Evolutionary conservation across 108 stramenopile species (phyloP).

Genomic region (Discostella pseudostelligera): DNA sequence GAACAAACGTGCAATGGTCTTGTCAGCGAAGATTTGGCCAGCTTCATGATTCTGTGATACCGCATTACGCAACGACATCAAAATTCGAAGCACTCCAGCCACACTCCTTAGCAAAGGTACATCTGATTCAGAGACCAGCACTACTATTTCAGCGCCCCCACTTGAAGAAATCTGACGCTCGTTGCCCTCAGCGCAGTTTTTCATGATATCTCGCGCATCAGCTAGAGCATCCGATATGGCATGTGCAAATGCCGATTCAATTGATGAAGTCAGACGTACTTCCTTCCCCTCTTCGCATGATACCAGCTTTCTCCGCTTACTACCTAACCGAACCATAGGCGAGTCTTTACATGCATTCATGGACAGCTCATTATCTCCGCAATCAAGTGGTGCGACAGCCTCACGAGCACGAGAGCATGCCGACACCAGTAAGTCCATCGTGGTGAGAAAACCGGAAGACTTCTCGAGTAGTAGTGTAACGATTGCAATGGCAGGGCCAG

Average conservation of each 20-base stretch:
- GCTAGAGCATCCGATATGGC: constrained; percentile 17
- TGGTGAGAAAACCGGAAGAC: background rate
- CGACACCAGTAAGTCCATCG: constrained; percentile 6
- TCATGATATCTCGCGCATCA: constrained; percentile 12
- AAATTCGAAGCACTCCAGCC: constrained; percentile 27
- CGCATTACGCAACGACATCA: constrained; percentile 18
- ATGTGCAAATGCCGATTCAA: constrained; percentile 17
- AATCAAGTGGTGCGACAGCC: constrained; percentile 1
- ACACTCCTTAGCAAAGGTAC: constrained; percentile 10
- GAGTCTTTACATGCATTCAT: background rate
- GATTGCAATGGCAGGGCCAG: constrained; percentile 23
- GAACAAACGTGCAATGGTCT: constrained; percentile 15
- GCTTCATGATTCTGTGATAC: background rate
- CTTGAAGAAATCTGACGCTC: background rate
- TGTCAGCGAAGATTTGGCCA: background rate
- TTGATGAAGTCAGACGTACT: constrained; percentile 1
- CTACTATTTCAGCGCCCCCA: constrained; percentile 7
- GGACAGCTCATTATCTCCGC: constrained; percentile 1
- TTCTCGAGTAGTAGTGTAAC: constrained; percentile 13
- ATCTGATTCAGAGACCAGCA: constrained; percentile 26
- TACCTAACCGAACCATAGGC: constrained; percentile 15
- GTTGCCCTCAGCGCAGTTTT: background rate
- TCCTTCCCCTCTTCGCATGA: background rate
- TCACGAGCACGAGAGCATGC: constrained; percentile 15
- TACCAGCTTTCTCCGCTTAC: constrained; percentile 32